Percentiles rank a stretch among this genome's conserved stretches.
phyloP scores from a whole-genome alignment of 2,329 filamentous ascomycete genomes.

The Cladosporium sp. region DNA sequence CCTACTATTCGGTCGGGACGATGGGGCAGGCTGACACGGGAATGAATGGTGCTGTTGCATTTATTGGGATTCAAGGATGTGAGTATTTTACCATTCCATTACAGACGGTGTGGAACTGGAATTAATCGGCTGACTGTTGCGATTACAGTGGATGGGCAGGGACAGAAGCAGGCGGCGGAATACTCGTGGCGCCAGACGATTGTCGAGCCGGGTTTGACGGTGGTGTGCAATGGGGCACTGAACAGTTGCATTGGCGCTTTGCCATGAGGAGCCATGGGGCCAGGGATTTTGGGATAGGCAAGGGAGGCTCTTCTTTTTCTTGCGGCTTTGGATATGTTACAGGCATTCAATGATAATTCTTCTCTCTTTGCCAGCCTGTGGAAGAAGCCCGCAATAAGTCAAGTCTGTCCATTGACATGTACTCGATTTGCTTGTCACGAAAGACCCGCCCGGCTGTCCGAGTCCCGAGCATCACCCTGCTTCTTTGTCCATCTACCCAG shows the following conservation, averaged over 20 bases:
- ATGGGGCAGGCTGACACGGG: conserved; percentile 13
- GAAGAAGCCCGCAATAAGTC: too few species aligned
- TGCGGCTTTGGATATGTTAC: not conserved
- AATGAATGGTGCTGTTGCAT: conserved; percentile 19
- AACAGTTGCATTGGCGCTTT: not conserved
- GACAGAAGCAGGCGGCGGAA: not conserved
- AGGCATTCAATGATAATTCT: too few species aligned
- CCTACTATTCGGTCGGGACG: conserved; percentile 21
- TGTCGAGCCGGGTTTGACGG: not conserved
- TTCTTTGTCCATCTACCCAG: conserved; percentile 22
- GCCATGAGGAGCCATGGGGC: not conserved
- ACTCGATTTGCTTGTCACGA: too few species aligned
- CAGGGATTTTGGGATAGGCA: too few species aligned
- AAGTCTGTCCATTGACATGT: too few species aligned
- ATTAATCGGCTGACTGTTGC: not conserved
- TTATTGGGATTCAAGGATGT: conserved; percentile 27
- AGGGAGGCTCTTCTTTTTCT: not conserved
- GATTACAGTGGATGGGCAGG: not conserved
- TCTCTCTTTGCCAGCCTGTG: too few species aligned
- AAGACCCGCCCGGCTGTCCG: too few species aligned
- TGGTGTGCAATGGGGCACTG: not conserved
- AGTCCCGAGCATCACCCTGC: too few species aligned
- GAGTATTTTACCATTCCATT: conserved; percentile 15
- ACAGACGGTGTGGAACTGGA: not conserved
- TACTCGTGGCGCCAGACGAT: not conserved